phyloP scores from a whole-genome alignment of 1,284 basidiomycete genomes.

The Phellopilus nigrolimitatus region DNA sequence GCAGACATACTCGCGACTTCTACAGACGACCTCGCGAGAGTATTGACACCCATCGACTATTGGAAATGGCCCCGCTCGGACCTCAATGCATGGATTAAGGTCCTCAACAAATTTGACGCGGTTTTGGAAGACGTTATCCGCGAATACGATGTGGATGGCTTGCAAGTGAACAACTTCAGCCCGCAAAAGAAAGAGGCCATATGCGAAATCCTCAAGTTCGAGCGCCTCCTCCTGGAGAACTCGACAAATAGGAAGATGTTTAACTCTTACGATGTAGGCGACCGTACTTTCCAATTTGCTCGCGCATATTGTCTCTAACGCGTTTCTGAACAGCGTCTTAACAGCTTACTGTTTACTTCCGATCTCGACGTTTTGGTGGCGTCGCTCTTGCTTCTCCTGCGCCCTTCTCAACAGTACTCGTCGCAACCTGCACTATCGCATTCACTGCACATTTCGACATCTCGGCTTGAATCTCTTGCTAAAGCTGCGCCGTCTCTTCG shows the following conservation, averaged over 20 bases:
- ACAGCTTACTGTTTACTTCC: conserved; percentile 82
- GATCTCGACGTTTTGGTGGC: conserved; percentile 88
- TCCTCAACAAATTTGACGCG: conserved; percentile 92
- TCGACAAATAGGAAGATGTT: conserved; percentile 98
- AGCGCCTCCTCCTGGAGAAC: conserved; percentile 90
- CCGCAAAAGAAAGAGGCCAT: conserved; percentile 73
- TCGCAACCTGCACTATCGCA: conserved; percentile 75
- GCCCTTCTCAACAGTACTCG: conserved; percentile 94
- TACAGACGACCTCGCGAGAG: conserved; percentile 60
- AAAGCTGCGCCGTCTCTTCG: conserved; percentile 73
- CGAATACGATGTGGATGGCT: conserved; percentile 78
- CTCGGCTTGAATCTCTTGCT: conserved; percentile 64
- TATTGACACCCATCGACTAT: conserved; percentile 59
- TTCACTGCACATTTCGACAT: conserved; percentile 71
- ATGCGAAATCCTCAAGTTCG: conserved; percentile 82
- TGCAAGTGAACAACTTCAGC: conserved; percentile 81
- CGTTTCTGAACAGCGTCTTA: conserved; percentile 65
- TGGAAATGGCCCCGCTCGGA: conserved; percentile 98
- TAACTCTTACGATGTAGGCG: conserved; percentile 90
- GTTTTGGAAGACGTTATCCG: conserved; percentile 81
- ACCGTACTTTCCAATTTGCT: conserved; percentile 8
- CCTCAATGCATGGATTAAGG: conserved; percentile 93
- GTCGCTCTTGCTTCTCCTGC: conserved; percentile 81
- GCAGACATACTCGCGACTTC: conserved; percentile 58
- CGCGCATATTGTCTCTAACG: conserved; percentile 17